Evolutionary conservation across 108 stramenopile genomes (phyloP).

Genomic region (Schizochytrium sp.): DNA sequence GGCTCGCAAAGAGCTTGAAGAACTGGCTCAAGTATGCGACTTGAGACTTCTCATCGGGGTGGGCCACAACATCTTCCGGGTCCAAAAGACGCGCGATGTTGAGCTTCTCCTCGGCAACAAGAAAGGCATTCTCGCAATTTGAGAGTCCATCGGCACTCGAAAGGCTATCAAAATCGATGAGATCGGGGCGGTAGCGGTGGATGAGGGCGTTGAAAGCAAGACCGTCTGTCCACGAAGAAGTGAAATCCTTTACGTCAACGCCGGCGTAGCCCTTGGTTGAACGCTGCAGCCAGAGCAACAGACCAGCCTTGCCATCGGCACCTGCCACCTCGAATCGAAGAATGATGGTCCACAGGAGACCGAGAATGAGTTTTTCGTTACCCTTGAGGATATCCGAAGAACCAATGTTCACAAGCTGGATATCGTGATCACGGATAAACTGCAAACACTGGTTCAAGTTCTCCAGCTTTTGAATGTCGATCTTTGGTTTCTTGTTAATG

Average conservation of each 20-base stretch:
- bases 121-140: constrained; percentile 60
- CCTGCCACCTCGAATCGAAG: constrained; percentile 68
- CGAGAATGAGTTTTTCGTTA: constrained; percentile 64
- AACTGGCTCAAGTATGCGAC: constrained; percentile 66
- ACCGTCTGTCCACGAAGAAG: constrained; percentile 65
- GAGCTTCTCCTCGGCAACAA: constrained; percentile 61
- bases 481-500: constrained; percentile 65
- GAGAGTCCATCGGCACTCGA: constrained; percentile 11
- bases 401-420: constrained; percentile 67
- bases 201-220: constrained; percentile 67
- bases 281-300: constrained; percentile 67
- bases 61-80: constrained; percentile 65
- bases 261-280: constrained; percentile 62
- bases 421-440: constrained; percentile 61
- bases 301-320: constrained; percentile 68
- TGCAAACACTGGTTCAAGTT: constrained; percentile 62
- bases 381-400: constrained; percentile 67
- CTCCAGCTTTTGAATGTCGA: constrained; percentile 69
- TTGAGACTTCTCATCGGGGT: constrained; percentile 68
- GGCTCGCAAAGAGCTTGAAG: constrained; percentile 64
- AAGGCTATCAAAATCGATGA: constrained; percentile 52
- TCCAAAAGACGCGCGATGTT: constrained; percentile 66
- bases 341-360: constrained; percentile 69
- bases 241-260: constrained; percentile 67
- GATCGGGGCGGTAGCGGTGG: constrained; percentile 66